Percentiles rank a stretch among this genome's conserved stretches.
phyloP scores from a whole-genome alignment of 129 eudicot species.

The Artemisia tridentata region DNA sequence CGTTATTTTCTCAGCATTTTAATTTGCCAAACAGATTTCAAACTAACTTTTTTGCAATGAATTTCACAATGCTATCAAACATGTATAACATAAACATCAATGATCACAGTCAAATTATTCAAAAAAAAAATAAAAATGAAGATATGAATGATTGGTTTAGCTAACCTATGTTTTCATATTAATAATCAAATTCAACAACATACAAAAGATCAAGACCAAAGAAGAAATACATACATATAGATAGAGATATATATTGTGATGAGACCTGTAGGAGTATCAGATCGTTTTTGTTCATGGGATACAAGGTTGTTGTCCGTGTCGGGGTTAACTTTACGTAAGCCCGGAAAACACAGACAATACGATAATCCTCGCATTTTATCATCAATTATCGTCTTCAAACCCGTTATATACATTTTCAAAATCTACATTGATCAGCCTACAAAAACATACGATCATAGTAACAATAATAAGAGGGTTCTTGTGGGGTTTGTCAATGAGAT shows the following conservation, averaged over 20 bases:
- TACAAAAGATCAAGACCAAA: constrained; percentile 14
- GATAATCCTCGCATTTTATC: constrained; percentile 27
- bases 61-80: not conserved
- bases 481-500: constrained; percentile 2
- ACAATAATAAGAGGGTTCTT: constrained; percentile 3
- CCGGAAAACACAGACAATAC: constrained; percentile 31
- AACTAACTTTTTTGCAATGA: not conserved
- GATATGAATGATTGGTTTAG: not conserved
- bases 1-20: too few relatives aligned
- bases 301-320: not conserved
- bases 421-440: not conserved
- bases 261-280: constrained; percentile 34
- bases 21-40: too few relatives aligned
- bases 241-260: constrained; percentile 29
- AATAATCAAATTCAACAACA: not conserved
- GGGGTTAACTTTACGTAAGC: constrained; percentile 31
- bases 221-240: constrained; percentile 35
- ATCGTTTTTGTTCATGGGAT: constrained; percentile 24
- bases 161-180: not conserved
- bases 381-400: constrained; percentile 20
- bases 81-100: too few relatives aligned
- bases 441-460: too few relatives aligned
- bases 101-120: not conserved
- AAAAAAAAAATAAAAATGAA: not conserved
- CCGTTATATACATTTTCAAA: constrained; percentile 21